Conservation (phyloP, 441 rosid species). For the Pelargonium australe region DNA sequence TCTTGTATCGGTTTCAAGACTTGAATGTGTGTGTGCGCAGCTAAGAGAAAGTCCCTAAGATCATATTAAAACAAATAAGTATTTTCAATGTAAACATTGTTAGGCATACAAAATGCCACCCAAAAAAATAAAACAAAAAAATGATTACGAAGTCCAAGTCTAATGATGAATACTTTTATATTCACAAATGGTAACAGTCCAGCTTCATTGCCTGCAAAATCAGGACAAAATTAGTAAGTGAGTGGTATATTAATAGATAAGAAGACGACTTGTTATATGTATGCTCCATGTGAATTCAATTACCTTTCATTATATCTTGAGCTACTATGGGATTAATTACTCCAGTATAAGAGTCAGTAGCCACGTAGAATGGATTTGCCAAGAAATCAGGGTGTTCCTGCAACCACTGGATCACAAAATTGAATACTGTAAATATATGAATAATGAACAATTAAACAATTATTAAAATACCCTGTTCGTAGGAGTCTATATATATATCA, state of each 20-base stretch:
- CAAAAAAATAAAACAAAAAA: no score
- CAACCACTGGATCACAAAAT: conserved; percentile 27
- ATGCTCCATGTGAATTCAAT: not conserved
- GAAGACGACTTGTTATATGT: not conserved
- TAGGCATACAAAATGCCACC: not conserved
- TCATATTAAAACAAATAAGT: not conserved
- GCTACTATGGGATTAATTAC: conserved; percentile 27
- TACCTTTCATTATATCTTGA: conserved; percentile 23
- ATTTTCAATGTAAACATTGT: not conserved
- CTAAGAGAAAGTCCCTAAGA: conserved; percentile 25
- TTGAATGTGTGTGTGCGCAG: conserved; percentile 19
- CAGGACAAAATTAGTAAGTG: not conserved
- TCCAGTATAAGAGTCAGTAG: conserved; percentile 30
- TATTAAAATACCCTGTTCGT: not conserved
- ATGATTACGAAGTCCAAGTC: no score
- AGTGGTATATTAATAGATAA: not conserved
- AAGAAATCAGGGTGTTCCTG: conserved; percentile 20
- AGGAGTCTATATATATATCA: no score
- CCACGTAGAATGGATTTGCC: conserved; percentile 20
- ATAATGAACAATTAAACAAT: not conserved
- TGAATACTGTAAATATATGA: not conserved
- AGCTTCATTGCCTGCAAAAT: conserved; percentile 24
- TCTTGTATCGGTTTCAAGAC: conserved; percentile 17
- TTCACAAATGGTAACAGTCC: conserved; percentile 24
- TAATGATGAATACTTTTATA: conserved; percentile 16